Evolutionary conservation across 768 basidiomycete genomes (phyloP).

Genomic region (Boletus pseudopeckii): DNA sequence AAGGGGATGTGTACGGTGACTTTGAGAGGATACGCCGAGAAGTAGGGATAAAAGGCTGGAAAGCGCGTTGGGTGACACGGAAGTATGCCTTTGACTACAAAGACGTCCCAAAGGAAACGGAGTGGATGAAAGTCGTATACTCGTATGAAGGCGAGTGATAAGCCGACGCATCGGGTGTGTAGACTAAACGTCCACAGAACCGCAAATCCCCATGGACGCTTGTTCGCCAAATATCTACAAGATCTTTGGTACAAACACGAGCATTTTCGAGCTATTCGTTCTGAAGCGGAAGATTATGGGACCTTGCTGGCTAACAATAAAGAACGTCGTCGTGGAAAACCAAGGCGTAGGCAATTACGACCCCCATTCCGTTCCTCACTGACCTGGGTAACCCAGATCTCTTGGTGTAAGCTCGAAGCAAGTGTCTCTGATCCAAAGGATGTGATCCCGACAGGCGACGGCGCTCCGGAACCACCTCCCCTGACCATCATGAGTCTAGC

Average conservation of each 20-base stretch:
- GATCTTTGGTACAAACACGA: slow-evolving; percentile 90
- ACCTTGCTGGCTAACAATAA: slow-evolving; percentile 92
- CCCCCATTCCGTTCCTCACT: background rate
- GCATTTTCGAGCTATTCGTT: slow-evolving; percentile 88
- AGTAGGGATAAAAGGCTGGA: slow-evolving; percentile 71
- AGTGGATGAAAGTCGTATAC: slow-evolving; percentile 95
- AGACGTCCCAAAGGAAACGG: slow-evolving; percentile 75
- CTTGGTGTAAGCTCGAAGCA: slow-evolving; percentile 96
- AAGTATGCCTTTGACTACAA: slow-evolving; percentile 84
- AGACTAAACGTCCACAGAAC: slow-evolving; percentile 15
- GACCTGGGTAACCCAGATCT: slow-evolving; percentile 52
- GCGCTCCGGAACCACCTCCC: slow-evolving; percentile 77
- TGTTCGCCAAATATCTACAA: slow-evolving; percentile 81
- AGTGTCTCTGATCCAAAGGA: slow-evolving; percentile 82
- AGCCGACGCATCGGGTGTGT: background rate
- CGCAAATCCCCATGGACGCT: slow-evolving; percentile 62
- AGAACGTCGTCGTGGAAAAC: slow-evolving; percentile 67
- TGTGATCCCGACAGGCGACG: slow-evolving; percentile 77
- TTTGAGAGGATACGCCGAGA: slow-evolving; percentile 77
- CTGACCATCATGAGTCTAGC: slow-evolving; percentile 89
- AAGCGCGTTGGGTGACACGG: slow-evolving; percentile 79
- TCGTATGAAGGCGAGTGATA: slow-evolving; percentile 69
- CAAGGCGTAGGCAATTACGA: slow-evolving; percentile 60
- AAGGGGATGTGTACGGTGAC: slow-evolving; percentile 74
- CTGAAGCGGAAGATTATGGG: slow-evolving; percentile 98